Evolutionary conservation across 176 grass and related monocot species (phyloP).

Genomic region (Olyra latifolia): DNA sequence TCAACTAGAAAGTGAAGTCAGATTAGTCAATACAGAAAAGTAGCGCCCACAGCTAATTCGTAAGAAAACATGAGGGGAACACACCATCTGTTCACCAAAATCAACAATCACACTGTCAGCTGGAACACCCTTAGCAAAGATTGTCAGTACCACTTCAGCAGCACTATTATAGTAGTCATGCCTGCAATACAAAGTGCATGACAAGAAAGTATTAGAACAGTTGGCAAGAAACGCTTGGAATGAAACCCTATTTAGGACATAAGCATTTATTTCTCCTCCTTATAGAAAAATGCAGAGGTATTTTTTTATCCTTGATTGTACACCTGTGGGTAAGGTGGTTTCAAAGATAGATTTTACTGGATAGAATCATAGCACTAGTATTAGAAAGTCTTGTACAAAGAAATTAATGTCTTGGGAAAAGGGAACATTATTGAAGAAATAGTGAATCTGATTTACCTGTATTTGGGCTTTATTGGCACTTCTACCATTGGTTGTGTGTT

Average conservation of each 20-base stretch:
- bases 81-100: slow-evolving; percentile 91
- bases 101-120: slow-evolving; percentile 67
- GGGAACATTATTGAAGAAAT: background rate
- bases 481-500: slow-evolving; percentile 45
- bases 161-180: slow-evolving; percentile 78
- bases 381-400: background rate
- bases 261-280: background rate
- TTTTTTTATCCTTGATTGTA: background rate
- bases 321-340: background rate
- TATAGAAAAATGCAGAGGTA: background rate
- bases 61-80: slow-evolving; percentile 29
- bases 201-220: slow-evolving; percentile 16
- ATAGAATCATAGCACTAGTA: background rate
- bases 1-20: slow-evolving; percentile 52
- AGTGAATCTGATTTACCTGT: slow-evolving; percentile 44
- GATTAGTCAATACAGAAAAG: slow-evolving; percentile 10
- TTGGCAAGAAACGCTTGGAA: background rate
- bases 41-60: background rate
- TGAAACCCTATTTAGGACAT: background rate
- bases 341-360: background rate
- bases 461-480: slow-evolving; percentile 66
- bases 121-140: slow-evolving; percentile 76
- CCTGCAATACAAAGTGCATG: slow-evolving; percentile 44
- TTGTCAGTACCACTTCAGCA: slow-evolving; percentile 67
- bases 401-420: background rate